Evolutionary conservation across 805 yeast genomes (phyloP).

Genomic region (Ogataea polymorpha): DNA sequence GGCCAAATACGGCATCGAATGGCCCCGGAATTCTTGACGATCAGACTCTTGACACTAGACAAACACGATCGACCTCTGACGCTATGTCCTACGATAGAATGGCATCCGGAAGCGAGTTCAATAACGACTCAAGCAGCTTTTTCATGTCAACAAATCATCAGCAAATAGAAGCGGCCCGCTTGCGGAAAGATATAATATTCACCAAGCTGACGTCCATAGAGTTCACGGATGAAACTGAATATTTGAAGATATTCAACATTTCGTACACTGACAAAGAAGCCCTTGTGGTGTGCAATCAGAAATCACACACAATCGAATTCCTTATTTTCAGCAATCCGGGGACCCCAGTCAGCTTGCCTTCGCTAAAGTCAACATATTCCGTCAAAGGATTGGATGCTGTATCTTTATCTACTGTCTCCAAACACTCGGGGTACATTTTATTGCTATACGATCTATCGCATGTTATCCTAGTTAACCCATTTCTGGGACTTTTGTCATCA

Average conservation of each 20-base stretch:
- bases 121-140: slow-evolving; percentile 27
- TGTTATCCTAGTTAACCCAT: slow-evolving; percentile 52
- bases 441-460: slow-evolving; percentile 36
- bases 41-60: slow-evolving; percentile 24
- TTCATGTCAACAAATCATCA: slow-evolving; percentile 17
- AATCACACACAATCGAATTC: slow-evolving; percentile 42
- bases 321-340: slow-evolving; percentile 43
- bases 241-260: slow-evolving; percentile 38
- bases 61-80: slow-evolving; percentile 38
- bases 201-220: slow-evolving; percentile 51
- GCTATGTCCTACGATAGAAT: slow-evolving; percentile 42
- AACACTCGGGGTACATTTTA: slow-evolving; percentile 44
- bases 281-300: slow-evolving; percentile 49
- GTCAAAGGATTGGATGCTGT: slow-evolving; percentile 37
- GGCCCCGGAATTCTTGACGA: slow-evolving; percentile 40
- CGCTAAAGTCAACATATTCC: slow-evolving; percentile 20
- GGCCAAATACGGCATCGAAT: slow-evolving; percentile 36
- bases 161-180: slow-evolving; percentile 31
- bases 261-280: slow-evolving; percentile 57
- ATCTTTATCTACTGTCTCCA: slow-evolving; percentile 31
- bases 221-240: slow-evolving; percentile 29
- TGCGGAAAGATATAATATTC: slow-evolving; percentile 68
- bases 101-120: slow-evolving; percentile 38
- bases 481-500: slow-evolving; percentile 46
- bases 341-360: slow-evolving; percentile 28